Base-by-base conservation (phyloP, 208 protist genomes). In the Acanthamoeba polyphaga region DNA sequence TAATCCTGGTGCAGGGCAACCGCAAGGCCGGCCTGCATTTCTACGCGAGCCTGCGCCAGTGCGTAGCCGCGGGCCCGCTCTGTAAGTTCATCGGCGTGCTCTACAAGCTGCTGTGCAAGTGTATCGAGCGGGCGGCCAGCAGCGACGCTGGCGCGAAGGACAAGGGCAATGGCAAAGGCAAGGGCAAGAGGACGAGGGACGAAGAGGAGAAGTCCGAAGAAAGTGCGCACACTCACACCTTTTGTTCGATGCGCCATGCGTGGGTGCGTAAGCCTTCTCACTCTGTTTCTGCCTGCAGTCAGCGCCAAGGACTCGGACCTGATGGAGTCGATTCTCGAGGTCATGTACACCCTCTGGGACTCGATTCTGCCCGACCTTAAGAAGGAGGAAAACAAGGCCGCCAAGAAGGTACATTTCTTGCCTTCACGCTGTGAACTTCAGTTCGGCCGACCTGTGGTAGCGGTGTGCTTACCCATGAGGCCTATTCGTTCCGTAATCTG, bases 21-120 rank as follows among this genome's bases (percentile, higher is more conserved):
- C 27, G n/a, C 19, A 60, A 87, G 49, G 32, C 78, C 24, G 78
- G 78, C 22, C 32, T 51, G n/a, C 19, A 51, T 34, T 87, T 87
- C 49, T 87, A 87, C 29, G 17, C 32, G 13, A 87, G 53, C 78
- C 24, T 87, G 49, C 78, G 49, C 32, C 78, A 87, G 12, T 87
- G 24, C 49, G 78, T 87, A 2, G 78, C 78, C 15, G 78, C 49
- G 15, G 78, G 78, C 34, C 78, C 78, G 46, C 78, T 87, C 13
- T 62, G 78, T 46, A 87, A 87, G 29, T 87, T 87, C 78, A 34
- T 87, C 46, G 78, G 38, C 38, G 49, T 60, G 78, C 78, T 87
- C 27, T 87, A 87, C 49, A 51, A 60, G 38, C 78, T 87, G 22
- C 78, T 87, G 17, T 43, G 78, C 46, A 87, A 87, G 78, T 87